Evolutionary conservation across 176 grass and related monocot genomes (phyloP).

Genomic region (Bothriochloa decipiens): DNA sequence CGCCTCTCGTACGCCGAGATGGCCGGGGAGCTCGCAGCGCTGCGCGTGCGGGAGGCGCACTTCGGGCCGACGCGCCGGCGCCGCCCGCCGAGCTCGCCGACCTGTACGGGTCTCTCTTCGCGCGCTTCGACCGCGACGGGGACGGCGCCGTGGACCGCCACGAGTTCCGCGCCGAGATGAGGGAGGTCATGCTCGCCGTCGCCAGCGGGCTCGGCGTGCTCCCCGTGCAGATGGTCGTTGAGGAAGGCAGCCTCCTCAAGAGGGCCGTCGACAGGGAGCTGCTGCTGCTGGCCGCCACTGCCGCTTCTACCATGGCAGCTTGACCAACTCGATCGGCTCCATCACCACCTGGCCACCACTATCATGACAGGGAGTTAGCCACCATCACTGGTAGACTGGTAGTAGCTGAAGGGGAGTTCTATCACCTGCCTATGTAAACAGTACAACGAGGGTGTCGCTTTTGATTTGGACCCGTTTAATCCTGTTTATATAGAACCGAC

Average conservation of each 20-base stretch:
- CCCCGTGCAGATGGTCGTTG: conserved; percentile 57
- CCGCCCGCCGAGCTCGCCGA: conserved; percentile 43
- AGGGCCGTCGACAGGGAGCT: conserved; percentile 44
- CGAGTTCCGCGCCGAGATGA: conserved; percentile 82
- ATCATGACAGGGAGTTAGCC: too few relatives aligned
- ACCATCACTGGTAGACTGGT: background rate
- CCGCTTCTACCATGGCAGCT: background rate
- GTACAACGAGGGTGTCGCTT: background rate
- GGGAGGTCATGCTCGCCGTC: conserved; percentile 87
- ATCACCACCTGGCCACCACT: too few relatives aligned
- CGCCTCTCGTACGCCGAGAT: conserved; percentile 72
- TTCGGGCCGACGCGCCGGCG: conserved; percentile 56
- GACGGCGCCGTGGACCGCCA: conserved; percentile 58
- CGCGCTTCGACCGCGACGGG: conserved; percentile 72
- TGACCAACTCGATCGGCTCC: background rate
- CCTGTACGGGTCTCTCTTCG: conserved; percentile 58
- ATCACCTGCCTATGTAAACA: background rate
- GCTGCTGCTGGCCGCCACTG: background rate
- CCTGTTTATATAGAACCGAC: background rate
- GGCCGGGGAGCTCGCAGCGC: conserved; percentile 59
- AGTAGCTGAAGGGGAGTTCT: background rate
- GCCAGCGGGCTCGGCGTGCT: conserved; percentile 63
- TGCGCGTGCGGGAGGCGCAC: conserved; percentile 61
- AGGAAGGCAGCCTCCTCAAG: conserved; percentile 54
- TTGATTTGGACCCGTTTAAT: background rate